phyloP scores from a whole-genome alignment of 2,329 filamentous ascomycete species.

The Raffaelea albimanens region DNA sequence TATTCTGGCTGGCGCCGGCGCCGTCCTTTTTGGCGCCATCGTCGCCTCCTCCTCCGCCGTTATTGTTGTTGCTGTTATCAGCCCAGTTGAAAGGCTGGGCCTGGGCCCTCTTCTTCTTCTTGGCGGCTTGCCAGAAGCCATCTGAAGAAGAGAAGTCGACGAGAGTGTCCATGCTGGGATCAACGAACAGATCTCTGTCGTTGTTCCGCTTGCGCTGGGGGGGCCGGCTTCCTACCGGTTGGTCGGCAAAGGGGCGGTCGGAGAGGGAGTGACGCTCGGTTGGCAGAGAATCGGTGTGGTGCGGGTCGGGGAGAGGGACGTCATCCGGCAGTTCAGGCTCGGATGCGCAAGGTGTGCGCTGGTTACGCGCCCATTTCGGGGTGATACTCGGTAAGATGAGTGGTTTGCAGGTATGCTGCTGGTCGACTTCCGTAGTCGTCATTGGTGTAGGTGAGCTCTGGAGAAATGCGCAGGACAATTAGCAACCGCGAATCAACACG shows the following conservation, averaged over 20 bases:
- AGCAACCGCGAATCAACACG: too few species aligned
- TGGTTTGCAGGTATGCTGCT: background rate
- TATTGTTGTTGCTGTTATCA: slow-evolving; percentile 30
- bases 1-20: slow-evolving; percentile 17
- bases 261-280: slow-evolving; percentile 4
- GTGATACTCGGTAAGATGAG: slow-evolving; percentile 18
- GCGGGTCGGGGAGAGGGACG: slow-evolving; percentile 13
- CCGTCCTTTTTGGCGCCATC: slow-evolving; percentile 26
- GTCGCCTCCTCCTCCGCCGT: slow-evolving; percentile 21
- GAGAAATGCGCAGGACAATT: too few species aligned
- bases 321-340: slow-evolving; percentile 10
- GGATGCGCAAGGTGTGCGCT: background rate
- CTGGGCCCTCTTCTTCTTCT: slow-evolving; percentile 47
- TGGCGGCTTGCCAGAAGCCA: slow-evolving; percentile 43
- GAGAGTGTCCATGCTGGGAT: slow-evolving; percentile 33
- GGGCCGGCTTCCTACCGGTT: background rate
- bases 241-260: background rate
- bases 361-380: slow-evolving; percentile 17
- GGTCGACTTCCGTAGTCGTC: too few species aligned
- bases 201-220: slow-evolving; percentile 3
- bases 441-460: too few species aligned
- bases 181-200: slow-evolving; percentile 29
- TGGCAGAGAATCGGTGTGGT: slow-evolving; percentile 11
- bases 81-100: slow-evolving; percentile 24
- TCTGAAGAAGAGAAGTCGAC: slow-evolving; percentile 50